phyloP scores from a whole-genome alignment of 495 filamentous ascomycete genomes.

The Trichoderma orchidacearum region DNA sequence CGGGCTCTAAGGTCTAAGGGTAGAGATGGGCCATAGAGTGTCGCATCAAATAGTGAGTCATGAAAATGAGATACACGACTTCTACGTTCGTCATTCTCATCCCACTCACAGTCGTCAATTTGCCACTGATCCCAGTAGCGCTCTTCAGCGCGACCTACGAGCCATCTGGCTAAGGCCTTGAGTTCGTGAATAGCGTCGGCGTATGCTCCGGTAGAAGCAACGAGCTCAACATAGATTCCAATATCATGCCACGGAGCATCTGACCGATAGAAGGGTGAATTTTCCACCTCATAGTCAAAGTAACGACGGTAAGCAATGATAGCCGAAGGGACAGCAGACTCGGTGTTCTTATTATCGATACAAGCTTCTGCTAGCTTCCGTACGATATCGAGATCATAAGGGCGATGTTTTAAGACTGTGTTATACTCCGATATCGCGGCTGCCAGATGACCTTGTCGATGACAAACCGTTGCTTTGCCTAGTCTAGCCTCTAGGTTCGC shows the following conservation, averaged over 20 bases:
- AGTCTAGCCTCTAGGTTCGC: slow-evolving; percentile 42
- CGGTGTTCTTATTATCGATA: slow-evolving; percentile 39
- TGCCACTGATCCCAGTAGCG: slow-evolving; percentile 63
- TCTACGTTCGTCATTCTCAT: slow-evolving; percentile 53
- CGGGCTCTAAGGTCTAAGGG: slow-evolving; percentile 79
- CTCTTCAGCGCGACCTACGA: slow-evolving; percentile 63
- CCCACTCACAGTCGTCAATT: slow-evolving; percentile 87
- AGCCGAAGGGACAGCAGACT: slow-evolving; percentile 32
- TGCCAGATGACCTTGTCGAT: slow-evolving; percentile 39
- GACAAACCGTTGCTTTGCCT: slow-evolving; percentile 44
- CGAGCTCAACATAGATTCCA: slow-evolving; percentile 72
- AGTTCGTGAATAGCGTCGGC: slow-evolving; percentile 50
- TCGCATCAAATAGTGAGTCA: slow-evolving; percentile 38
- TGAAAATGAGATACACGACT: slow-evolving; percentile 37
- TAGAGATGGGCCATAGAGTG: slow-evolving; percentile 59
- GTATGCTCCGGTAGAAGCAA: slow-evolving; percentile 45
- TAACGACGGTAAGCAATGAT: slow-evolving; percentile 46
- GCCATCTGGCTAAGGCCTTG: slow-evolving; percentile 63
- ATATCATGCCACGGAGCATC: slow-evolving; percentile 71
- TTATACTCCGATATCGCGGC: slow-evolving; percentile 50
- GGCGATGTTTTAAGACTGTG: slow-evolving; percentile 40
- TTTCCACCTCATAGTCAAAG: slow-evolving; percentile 37
- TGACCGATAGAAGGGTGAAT: slow-evolving; percentile 15
- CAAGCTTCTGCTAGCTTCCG: slow-evolving; percentile 51
- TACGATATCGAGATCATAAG: slow-evolving; percentile 47